Evolutionary conservation across 345 rosid species (phyloP).

Genomic region (Aurinia saxatilis): DNA sequence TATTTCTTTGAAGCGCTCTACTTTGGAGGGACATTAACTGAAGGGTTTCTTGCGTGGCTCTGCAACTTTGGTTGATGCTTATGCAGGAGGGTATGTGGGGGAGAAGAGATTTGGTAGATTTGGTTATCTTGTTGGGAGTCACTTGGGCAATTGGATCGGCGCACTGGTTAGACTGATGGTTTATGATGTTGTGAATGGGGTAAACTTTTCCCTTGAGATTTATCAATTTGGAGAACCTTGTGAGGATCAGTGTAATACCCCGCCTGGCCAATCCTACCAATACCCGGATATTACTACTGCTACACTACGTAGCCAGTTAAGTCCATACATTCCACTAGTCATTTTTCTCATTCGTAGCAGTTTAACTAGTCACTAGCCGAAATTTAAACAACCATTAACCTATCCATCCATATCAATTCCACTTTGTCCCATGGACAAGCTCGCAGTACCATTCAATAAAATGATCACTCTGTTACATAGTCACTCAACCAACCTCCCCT

Average conservation of each 20-base stretch:
- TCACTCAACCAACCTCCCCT: no score
- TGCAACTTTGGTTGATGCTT: constrained; percentile 89
- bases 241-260: constrained; percentile 7
- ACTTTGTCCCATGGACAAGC: no score
- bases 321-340: no score
- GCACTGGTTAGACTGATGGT: constrained; percentile 89
- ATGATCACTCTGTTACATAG: no score
- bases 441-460: no score
- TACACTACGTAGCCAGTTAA: no score
- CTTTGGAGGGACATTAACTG: constrained; percentile 76
- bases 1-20: constrained; percentile 94
- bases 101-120: constrained; percentile 77
- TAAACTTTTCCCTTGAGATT: constrained; percentile 43
- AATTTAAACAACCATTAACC: no score
- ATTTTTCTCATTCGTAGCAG: no score
- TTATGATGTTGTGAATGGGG: constrained; percentile 77
- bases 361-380: no score
- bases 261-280: no score
- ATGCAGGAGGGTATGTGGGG: constrained; percentile 64
- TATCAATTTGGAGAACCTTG: constrained; percentile 31
- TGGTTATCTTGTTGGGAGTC: constrained; percentile 90
- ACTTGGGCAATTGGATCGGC: constrained; percentile 93
- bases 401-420: no score
- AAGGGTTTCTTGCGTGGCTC: constrained; percentile 82
- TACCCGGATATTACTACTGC: no score